Evolutionary conservation across 345 rosid genomes (phyloP).

Genomic region (Gossypium rotundifolium): DNA sequence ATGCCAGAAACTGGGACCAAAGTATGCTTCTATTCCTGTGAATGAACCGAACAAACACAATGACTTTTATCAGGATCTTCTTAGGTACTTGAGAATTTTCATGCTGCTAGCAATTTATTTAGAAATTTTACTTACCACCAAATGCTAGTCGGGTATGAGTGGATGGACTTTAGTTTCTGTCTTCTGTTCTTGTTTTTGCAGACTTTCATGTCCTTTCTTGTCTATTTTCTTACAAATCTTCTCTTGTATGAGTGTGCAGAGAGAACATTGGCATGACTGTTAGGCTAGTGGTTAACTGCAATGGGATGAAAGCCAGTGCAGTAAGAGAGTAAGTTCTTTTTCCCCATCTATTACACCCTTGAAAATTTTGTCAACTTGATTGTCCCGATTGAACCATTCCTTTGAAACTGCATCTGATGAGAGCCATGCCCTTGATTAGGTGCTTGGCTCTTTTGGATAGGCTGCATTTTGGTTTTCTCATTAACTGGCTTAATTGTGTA

Average conservation of each 20-base stretch:
- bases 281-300: constrained; percentile 87
- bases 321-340: constrained; percentile 62
- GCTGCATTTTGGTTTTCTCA: neutral
- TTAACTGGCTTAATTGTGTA: constrained; percentile 4
- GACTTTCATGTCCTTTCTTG: neutral
- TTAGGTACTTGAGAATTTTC: constrained; percentile 43
- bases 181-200: neutral
- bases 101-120: neutral
- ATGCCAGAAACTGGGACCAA: constrained; percentile 73
- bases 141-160: neutral
- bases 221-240: neutral
- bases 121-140: neutral
- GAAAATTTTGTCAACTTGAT: constrained; percentile 7
- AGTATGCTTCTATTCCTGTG: constrained; percentile 57
- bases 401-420: neutral
- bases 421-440: neutral
- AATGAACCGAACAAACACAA: constrained; percentile 44
- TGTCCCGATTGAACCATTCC: neutral
- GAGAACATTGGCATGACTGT: constrained; percentile 55
- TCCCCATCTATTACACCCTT: neutral
- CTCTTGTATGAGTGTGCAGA: neutral
- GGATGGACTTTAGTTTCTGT: neutral
- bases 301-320: constrained; percentile 71
- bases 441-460: neutral
- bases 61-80: constrained; percentile 78